These are phyloP conservation scores for Eucalyptus sideroxylon DNA, from an alignment of 345 rosid genomes.

Conservation along the genomic window DNA sequence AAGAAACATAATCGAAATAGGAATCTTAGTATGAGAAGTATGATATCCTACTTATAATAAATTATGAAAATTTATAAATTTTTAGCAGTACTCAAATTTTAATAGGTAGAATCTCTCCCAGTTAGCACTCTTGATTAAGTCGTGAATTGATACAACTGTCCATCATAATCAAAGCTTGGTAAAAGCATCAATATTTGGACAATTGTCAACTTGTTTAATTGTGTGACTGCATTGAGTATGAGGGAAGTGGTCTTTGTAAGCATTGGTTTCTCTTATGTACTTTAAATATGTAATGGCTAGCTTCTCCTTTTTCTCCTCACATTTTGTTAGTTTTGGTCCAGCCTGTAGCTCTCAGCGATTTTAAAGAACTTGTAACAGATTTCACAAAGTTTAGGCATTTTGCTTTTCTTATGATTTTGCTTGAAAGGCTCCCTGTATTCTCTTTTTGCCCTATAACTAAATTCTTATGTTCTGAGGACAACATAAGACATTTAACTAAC, in stretches of 20 bases:
- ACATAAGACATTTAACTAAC: neutral
- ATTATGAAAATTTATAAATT: neutral
- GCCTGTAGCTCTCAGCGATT: neutral
- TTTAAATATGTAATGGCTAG: neutral
- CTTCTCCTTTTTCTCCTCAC: neutral
- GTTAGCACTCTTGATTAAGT: neutral
- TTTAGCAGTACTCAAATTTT: neutral
- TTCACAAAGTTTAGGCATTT: neutral
- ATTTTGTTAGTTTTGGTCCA: neutral
- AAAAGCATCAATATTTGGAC: neutral
- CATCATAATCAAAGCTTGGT: neutral
- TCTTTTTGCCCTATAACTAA: neutral
- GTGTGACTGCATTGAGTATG: neutral
- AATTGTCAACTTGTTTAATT: neutral
- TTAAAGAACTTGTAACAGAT: neutral
- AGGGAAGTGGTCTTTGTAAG: neutral
- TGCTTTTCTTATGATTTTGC: neutral
- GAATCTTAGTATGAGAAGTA: neutral
- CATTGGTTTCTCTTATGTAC: neutral
- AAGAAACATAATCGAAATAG: neutral
- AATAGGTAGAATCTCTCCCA: neutral
- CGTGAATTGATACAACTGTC: neutral
- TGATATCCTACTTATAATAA: neutral
- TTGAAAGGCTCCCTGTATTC: neutral
- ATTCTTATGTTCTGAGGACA: neutral